Percentiles rank a stretch among this genome's conserved stretches.
phyloP scores from a whole-genome alignment of 345 rosid species.

The Hevea brasiliensis region DNA sequence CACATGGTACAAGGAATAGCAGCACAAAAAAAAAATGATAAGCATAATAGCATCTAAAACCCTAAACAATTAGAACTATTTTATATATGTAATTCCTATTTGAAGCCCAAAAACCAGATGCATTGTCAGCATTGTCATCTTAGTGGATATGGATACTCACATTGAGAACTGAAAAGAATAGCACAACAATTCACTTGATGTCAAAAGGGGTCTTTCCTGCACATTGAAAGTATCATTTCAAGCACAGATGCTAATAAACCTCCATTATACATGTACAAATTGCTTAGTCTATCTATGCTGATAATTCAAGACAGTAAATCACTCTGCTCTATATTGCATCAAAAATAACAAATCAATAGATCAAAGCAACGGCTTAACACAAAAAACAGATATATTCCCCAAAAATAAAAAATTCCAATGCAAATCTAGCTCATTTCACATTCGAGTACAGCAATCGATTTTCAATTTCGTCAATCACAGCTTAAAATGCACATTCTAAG shows the following conservation, averaged over 20 bases:
- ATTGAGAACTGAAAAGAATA: not conserved
- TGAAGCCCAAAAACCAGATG: not conserved
- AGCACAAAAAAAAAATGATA: not conserved
- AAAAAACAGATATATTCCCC: not conserved
- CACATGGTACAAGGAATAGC: not conserved
- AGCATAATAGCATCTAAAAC: not conserved
- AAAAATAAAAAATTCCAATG: not conserved
- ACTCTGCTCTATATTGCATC: not conserved
- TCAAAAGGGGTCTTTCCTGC: slow-evolving; percentile 7
- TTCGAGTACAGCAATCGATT: not conserved
- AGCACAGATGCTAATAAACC: not conserved
- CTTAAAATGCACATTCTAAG: not conserved
- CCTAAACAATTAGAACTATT: not conserved
- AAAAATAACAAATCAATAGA: not conserved
- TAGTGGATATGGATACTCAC: not conserved
- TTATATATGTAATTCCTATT: too few relatives aligned
- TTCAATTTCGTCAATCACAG: not conserved
- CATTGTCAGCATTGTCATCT: not conserved
- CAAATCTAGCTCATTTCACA: not conserved
- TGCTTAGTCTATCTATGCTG: too few relatives aligned
- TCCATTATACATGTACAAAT: not conserved
- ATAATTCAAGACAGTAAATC: not conserved
- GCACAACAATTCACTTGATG: not conserved
- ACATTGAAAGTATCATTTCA: not conserved
- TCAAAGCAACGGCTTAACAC: not conserved